Evolutionary conservation across 768 basidiomycete species (phyloP).

Genomic region (Xerocomellus amylosporus): DNA sequence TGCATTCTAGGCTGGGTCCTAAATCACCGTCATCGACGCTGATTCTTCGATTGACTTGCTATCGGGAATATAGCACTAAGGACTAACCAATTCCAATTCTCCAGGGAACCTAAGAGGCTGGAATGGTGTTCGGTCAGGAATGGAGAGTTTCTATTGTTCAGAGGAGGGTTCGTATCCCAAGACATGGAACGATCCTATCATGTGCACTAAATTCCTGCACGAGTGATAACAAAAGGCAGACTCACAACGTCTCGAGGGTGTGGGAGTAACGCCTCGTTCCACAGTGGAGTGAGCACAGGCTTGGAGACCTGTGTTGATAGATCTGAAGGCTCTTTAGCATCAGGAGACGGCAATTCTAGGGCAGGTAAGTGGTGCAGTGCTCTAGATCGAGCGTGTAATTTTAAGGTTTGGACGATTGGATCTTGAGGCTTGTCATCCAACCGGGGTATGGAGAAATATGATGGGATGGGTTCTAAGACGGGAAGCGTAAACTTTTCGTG

Average conservation of each 20-base stretch:
- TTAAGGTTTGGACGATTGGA: constrained; percentile 65
- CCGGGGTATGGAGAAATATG: constrained; percentile 60
- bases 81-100: constrained; percentile 61
- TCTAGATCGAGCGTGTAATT: constrained; percentile 13
- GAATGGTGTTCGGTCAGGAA: constrained; percentile 70
- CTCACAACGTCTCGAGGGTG: constrained; percentile 16
- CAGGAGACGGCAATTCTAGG: not conserved
- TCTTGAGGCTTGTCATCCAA: constrained; percentile 74
- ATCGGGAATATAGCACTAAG: not conserved
- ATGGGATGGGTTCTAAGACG: constrained; percentile 39
- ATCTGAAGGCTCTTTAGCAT: not conserved
- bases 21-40: constrained; percentile 6
- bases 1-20: constrained; percentile 51
- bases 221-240: not conserved
- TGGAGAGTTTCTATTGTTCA: constrained; percentile 42
- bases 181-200: constrained; percentile 50
- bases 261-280: constrained; percentile 18
- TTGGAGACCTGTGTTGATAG: not conserved
- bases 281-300: constrained; percentile 5
- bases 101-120: constrained; percentile 51
- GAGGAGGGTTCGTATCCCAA: constrained; percentile 53
- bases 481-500: constrained; percentile 18
- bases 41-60: not conserved
- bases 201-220: constrained; percentile 3
- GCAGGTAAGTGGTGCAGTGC: not conserved